Conservation (phyloP, 768 basidiomycete genomes). For the Amanita polypyramis region DNA sequence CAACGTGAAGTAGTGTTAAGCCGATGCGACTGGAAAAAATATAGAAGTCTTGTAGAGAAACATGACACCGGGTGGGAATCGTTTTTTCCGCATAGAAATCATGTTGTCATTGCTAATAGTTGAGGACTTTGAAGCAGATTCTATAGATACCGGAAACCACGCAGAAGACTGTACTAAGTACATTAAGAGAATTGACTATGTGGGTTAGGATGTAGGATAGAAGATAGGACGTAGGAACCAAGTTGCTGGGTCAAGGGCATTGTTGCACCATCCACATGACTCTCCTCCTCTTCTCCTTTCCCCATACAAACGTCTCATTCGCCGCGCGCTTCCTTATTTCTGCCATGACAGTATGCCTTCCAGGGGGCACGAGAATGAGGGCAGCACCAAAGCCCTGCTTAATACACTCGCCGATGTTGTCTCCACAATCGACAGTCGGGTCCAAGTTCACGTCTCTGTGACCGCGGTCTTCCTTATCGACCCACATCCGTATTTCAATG, state of each 20-base stretch:
- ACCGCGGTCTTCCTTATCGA: conserved; percentile 5
- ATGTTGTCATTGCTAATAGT: too few species aligned
- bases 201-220: too few species aligned
- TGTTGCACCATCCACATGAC: conserved; percentile 2
- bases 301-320: not conserved
- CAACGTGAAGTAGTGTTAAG: too few species aligned
- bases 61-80: too few species aligned
- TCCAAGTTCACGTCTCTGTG: conserved; percentile 1
- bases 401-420: not conserved
- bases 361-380: not conserved
- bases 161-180: too few species aligned
- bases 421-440: conserved; percentile 3
- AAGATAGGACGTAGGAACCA: too few species aligned
- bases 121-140: too few species aligned
- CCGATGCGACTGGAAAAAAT: too few species aligned
- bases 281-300: conserved; percentile 1
- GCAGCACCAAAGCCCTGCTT: not conserved
- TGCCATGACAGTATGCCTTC: conserved; percentile 2
- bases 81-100: too few species aligned
- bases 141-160: too few species aligned
- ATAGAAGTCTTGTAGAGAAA: too few species aligned
- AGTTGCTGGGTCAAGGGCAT: not conserved
- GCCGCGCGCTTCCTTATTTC: conserved; percentile 1
- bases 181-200: too few species aligned
- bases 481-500: conserved; percentile 1